phyloP scores from a whole-genome alignment of 306 rosid species.

The Cucumis melo region DNA sequence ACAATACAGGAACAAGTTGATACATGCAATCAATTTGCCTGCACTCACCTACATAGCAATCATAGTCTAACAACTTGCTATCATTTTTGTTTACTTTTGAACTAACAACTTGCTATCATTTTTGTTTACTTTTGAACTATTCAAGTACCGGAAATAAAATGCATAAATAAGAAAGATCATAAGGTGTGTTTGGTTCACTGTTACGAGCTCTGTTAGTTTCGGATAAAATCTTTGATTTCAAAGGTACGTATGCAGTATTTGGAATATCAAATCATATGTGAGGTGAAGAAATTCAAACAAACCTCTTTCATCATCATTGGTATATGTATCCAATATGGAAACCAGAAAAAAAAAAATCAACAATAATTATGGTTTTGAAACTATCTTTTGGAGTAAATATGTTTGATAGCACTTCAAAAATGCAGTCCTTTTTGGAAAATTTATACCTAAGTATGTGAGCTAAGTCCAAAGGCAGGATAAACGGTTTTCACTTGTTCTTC shows the following conservation, averaged over 20 bases:
- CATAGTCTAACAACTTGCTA: neutral
- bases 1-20: neutral
- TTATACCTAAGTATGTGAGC: neutral
- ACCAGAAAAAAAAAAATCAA: neutral
- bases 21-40: neutral
- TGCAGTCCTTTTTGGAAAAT: neutral
- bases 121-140: no score
- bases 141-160: neutral
- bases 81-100: no score
- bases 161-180: neutral
- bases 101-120: neutral
- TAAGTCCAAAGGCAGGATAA: neutral
- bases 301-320: neutral
- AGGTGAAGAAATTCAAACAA: neutral
- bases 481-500: neutral
- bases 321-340: neutral
- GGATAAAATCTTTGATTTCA: neutral
- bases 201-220: neutral
- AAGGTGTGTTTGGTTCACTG: neutral
- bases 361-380: neutral
- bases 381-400: neutral
- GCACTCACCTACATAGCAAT: neutral
- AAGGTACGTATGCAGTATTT: neutral
- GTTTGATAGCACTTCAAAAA: neutral
- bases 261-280: neutral